Evolutionary conservation across 1,139 yeast genomes (phyloP), one percentile per base, ranked within the genome.

Genomic region (Yamadazyma trypodendri): DNA sequence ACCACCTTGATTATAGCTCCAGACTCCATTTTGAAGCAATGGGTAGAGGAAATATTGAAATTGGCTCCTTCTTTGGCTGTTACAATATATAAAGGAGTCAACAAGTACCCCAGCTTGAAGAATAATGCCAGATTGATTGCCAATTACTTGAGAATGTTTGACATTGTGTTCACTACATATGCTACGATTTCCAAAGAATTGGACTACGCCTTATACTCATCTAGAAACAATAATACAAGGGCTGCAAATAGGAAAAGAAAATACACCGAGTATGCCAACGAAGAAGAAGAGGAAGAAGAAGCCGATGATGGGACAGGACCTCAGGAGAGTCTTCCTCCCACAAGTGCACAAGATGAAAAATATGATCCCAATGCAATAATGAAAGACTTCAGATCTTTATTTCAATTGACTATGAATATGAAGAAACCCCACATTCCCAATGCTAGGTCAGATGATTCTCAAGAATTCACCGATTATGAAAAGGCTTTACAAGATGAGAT

Each of bases 1-100:
- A 77, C 96, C 0, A 87, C 96, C 0, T 63, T 92, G 32, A 81
- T 92, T 17, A 79, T 92, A 6, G 85, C 95, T 11, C 97, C 98
- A 0, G 82, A 79, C 28, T 77, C 96, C 0, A 87, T 92, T 41
- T 60, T 86, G 18, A 68, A 75, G 32, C 97, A 92, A 56, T 92
- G 97, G 97, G 69, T 74, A 1, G 79, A 79, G 15, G 97, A 90
- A 60, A 69, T 89, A 6, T 56, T 63, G 2, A 62, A 67, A 28
- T 78, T 84, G 39, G 81, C 89, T 0, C 72, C 79, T 0, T 63
- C 74, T 28, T 56, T 82, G 31, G 75, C 72, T 7, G 77, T 84
- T 0, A 74, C 79, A 30, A 69, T 79, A 7, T 88, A 88, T 56
- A 62, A 68, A 31, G 96, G 96, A 0, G 65, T 78, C 23, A 69